These are phyloP conservation scores for Collariella sp. DNA, from an alignment of 495 filamentous ascomycete genomes.

Conservation along the genomic window DNA sequence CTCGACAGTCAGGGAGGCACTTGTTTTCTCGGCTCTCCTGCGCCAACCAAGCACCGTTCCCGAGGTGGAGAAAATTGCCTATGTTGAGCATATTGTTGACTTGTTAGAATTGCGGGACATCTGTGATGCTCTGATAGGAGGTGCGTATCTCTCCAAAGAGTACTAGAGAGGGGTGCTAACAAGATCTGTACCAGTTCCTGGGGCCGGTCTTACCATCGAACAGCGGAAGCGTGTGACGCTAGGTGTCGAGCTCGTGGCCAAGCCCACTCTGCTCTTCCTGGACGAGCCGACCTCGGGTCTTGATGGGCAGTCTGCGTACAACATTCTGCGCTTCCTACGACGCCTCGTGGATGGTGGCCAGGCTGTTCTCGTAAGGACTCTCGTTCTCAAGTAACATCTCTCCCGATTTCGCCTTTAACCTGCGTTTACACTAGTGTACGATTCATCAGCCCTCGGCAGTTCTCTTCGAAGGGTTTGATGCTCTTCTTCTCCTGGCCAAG, in stretches of 20 bases:
- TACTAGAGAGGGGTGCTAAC: neutral
- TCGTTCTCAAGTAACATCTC: neutral
- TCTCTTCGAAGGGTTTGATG: slow-evolving; percentile 67
- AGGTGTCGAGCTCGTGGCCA: slow-evolving; percentile 83
- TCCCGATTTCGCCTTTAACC: neutral
- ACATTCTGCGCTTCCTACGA: slow-evolving; percentile 71
- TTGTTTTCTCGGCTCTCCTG: slow-evolving; percentile 68
- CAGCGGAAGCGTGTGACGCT: slow-evolving; percentile 65
- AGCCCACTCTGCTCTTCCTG: slow-evolving; percentile 67
- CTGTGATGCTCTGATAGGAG: slow-evolving; percentile 70
- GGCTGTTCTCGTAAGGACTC: slow-evolving; percentile 40
- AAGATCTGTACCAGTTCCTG: slow-evolving; percentile 44
- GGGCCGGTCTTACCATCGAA: slow-evolving; percentile 47
- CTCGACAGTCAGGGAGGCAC: slow-evolving; percentile 69
- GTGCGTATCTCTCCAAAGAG: neutral
- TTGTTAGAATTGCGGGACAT: slow-evolving; percentile 72
- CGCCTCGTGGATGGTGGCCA: slow-evolving; percentile 70
- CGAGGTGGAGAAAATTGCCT: slow-evolving; percentile 62
- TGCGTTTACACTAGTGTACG: slow-evolving; percentile 40
- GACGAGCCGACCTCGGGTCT: slow-evolving; percentile 77
- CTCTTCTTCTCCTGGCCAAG: slow-evolving; percentile 53
- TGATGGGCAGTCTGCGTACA: slow-evolving; percentile 72
- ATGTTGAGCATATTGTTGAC: slow-evolving; percentile 80
- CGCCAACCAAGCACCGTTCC: slow-evolving; percentile 60
- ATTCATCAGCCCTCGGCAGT: slow-evolving; percentile 70